Percentiles rank a stretch among this genome's conserved stretches.
Conservation (phyloP, 108 stramenopile species). For the Schizochytrium sp. region DNA sequence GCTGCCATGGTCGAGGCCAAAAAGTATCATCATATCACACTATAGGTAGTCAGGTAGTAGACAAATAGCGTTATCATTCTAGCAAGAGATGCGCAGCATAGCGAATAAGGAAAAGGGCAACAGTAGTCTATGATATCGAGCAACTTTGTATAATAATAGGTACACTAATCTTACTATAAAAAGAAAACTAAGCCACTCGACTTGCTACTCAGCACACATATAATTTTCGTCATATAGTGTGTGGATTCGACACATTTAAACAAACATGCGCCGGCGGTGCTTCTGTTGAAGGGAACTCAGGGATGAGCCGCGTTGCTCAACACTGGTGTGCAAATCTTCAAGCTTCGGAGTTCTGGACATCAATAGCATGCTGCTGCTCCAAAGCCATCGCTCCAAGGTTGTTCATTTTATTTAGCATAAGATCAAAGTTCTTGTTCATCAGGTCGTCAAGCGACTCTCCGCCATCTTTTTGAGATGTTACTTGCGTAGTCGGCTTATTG, state of each 20-base stretch:
- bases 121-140: too few species aligned
- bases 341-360: constrained; percentile 12
- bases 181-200: too few species aligned
- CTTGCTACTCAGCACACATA: not conserved
- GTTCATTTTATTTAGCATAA: not conserved
- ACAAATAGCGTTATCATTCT: too few species aligned
- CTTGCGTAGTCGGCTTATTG: too few species aligned
- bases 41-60: too few species aligned
- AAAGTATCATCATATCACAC: too few species aligned
- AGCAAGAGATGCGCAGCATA: too few species aligned
- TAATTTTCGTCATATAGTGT: not conserved
- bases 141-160: too few species aligned
- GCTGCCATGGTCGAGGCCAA: too few species aligned
- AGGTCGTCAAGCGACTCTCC: not conserved
- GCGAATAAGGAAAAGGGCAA: too few species aligned
- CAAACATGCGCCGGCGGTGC: constrained; percentile 1
- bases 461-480: not conserved
- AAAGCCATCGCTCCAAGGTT: constrained; percentile 8
- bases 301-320: not conserved
- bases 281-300: constrained; percentile 12
- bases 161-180: too few species aligned
- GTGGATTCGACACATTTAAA: not conserved
- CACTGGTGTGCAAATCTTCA: not conserved
- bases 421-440: constrained; percentile 22
- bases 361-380: constrained; percentile 10